Conservation (phyloP, 306 rosid genomes). For the Lathyrus tuberosus region DNA sequence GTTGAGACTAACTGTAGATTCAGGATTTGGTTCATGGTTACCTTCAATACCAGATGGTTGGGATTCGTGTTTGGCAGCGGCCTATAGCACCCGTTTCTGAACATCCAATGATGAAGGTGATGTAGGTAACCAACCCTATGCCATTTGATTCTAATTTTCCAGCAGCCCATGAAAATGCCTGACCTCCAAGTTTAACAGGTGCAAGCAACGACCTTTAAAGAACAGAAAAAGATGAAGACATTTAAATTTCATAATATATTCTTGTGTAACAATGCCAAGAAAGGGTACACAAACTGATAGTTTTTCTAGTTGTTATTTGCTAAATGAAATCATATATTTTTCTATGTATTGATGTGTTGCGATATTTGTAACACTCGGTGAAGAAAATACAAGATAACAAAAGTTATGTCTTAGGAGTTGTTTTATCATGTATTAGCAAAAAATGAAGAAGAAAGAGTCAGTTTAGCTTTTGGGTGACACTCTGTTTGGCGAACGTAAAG, state of each 20-base stretch:
- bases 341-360: not conserved
- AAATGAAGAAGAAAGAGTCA: no score
- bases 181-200: conserved; percentile 72
- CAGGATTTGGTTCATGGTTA: conserved; percentile 57
- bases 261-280: conserved; percentile 9
- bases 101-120: conserved; percentile 92
- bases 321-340: not conserved
- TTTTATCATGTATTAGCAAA: no score
- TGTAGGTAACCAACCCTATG: conserved; percentile 80
- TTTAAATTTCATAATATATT: conserved; percentile 26
- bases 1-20: conserved; percentile 51
- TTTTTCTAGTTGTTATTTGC: conserved; percentile 9
- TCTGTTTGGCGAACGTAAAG: no score
- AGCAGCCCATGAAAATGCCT: conserved; percentile 90
- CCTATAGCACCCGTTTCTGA: conserved; percentile 88
- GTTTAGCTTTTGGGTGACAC: not conserved
- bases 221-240: conserved; percentile 36
- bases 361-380: not conserved
- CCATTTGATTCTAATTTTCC: conserved; percentile 79
- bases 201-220: conserved; percentile 64
- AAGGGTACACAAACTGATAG: conserved; percentile 8
- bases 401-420: not conserved
- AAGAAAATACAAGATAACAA: conserved; percentile 5
- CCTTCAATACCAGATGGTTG: conserved; percentile 75
- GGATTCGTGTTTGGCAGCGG: conserved; percentile 96